A percentile compares a stretch with the other conserved stretches of the same genome.
phyloP scores from a whole-genome alignment of 2,329 filamentous ascomycete genomes.

The Pseudocercospora fijiensis region DNA sequence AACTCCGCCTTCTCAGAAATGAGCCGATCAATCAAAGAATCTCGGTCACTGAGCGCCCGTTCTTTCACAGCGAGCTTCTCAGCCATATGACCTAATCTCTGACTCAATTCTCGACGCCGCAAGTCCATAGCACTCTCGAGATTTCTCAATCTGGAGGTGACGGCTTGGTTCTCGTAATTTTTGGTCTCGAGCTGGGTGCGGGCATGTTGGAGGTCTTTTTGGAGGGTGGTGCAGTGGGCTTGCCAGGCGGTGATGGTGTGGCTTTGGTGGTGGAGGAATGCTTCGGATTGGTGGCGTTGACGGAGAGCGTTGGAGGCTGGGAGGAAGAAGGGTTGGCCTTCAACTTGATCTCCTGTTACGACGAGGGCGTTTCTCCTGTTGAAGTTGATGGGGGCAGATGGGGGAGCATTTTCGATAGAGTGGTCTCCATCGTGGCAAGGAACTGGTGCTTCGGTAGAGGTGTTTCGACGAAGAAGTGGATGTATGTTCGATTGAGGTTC shows the following conservation, averaged over 20 bases:
- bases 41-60: conserved; percentile 7
- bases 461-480: neutral
- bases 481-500: neutral
- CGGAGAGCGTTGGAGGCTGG: neutral
- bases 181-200: conserved; percentile 6
- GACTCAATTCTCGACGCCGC: neutral
- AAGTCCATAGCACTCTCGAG: neutral
- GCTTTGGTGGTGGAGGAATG: neutral
- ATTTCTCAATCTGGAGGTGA: neutral
- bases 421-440: neutral
- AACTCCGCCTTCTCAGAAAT: conserved; percentile 15
- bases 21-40: conserved; percentile 14
- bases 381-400: neutral
- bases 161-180: neutral
- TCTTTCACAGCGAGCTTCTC: conserved; percentile 15
- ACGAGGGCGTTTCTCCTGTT: neutral
- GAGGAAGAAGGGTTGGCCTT: neutral
- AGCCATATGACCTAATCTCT: conserved; percentile 7
- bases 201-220: neutral
- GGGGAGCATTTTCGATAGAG: neutral
- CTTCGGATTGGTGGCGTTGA: neutral
- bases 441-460: neutral
- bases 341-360: neutral
- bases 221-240: neutral
- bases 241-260: neutral